Percentiles rank a stretch among this genome's conserved stretches.
Conservation (phyloP, 192 early-diverging fungal species). For the Rhizophagus clarus region DNA sequence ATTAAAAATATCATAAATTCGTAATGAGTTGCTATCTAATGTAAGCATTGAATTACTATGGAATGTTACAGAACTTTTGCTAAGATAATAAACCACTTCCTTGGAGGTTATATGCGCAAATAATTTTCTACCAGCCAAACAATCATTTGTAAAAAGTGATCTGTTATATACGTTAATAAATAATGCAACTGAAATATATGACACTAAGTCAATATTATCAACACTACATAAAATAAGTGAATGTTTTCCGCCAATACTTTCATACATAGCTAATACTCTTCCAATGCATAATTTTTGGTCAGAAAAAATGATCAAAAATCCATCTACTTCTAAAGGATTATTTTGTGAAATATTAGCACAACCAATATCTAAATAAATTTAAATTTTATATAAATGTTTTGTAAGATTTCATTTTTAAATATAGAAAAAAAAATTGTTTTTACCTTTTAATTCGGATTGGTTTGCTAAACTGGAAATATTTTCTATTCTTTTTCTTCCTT, state of each 20-base stretch:
- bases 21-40: no score
- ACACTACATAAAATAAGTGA: neutral
- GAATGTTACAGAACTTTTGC: no score
- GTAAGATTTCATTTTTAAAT: neutral
- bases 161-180: neutral
- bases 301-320: neutral
- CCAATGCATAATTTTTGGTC: neutral
- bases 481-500: neutral
- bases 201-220: neutral
- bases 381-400: neutral
- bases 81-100: neutral
- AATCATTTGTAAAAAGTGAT: neutral
- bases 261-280: neutral
- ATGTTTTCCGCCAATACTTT: neutral
- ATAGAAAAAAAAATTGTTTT: neutral
- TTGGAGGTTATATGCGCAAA: neutral
- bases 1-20: no score
- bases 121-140: neutral
- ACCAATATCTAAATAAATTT: slow-evolving; percentile 1
- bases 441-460: neutral
- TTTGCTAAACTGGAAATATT: neutral
- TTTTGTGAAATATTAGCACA: neutral
- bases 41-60: no score
- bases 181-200: neutral
- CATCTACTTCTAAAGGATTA: neutral